Evolutionary conservation across 148 eudicot genomes (phyloP), one percentile per base, ranked within the genome.

Genomic region (Rhododendron molle): DNA sequence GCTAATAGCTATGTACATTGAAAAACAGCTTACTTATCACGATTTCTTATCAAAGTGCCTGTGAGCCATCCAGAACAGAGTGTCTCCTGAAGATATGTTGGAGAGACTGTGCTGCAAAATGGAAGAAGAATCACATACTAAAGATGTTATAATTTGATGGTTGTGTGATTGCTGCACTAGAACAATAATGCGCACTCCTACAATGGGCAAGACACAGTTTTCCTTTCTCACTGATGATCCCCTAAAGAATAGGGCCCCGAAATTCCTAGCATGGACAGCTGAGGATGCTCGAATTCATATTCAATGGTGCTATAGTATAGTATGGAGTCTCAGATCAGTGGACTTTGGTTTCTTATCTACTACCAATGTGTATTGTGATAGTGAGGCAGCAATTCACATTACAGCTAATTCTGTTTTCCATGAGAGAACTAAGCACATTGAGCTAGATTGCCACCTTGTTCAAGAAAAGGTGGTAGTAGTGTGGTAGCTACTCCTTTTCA

Each of bases 51-150:
- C 84, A 95, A 88, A 58, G 90, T 93, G 83, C 95, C 89, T 50
- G 97, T 83, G 87, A 95, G 96, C 98, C 98, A 95, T 81, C 98
- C 97, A 62, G 96, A 94, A 90, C 92, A 82, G 46, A 95, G 96
- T 76, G 97, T 95, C 90, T 95, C 97, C 87, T 87, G 91, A 82
- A 94, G 91, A 87, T 95, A 95, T 52, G 97, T 87, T 30, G 98
- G 95, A 86, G 98, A 95, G 84, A 94, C 98, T 87, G 98, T 96
- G 86, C 98, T 96, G 98, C 81, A 92, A 90, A 84, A 78, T 28
- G 46, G 21, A 87, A 85, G 16, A 84, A 76, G 50, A 86, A 87
- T 81, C 83, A 89, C 23, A 58, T 62, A 81, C n/a, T 82, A 60
- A 5, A 58, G 34, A 56, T 60, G 18, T 56, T 34, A 58, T 56